Evolutionary conservation across 345 rosid genomes (phyloP).

Genomic region (Sonneratia caseolaris): DNA sequence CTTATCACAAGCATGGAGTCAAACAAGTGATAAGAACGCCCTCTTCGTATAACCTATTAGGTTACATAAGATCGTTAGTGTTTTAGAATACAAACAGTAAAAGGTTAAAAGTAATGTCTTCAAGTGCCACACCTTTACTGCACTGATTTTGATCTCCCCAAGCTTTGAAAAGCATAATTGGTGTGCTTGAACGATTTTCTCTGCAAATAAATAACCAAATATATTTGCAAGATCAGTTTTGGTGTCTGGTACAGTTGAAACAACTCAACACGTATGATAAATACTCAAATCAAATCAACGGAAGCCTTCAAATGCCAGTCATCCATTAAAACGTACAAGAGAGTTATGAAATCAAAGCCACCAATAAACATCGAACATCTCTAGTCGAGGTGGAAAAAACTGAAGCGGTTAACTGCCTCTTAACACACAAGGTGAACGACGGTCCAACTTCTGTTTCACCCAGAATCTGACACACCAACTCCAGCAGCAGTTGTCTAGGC

Average conservation of each 20-base stretch:
- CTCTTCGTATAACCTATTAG: slow-evolving; percentile 38
- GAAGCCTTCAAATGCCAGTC: neutral
- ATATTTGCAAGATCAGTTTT: neutral
- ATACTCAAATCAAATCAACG: no score
- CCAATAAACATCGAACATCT: no score
- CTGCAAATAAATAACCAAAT: slow-evolving; percentile 19
- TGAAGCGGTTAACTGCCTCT: no score
- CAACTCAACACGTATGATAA: neutral
- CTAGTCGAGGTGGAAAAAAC: no score
- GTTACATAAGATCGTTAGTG: slow-evolving; percentile 5
- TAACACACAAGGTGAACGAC: no score
- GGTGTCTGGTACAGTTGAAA: neutral
- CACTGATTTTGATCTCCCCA: slow-evolving; percentile 35
- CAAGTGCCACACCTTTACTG: slow-evolving; percentile 34
- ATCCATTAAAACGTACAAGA: neutral
- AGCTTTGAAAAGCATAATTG: slow-evolving; percentile 34
- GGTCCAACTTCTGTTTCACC: neutral
- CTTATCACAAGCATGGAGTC: slow-evolving; percentile 39
- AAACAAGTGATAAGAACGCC: slow-evolving; percentile 32
- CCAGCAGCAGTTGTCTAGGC: neutral
- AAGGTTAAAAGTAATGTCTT: neutral
- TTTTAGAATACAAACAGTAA: neutral
- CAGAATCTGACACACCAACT: neutral
- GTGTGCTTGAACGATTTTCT: slow-evolving; percentile 35
- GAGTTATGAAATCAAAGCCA: no score